Conservation (phyloP, 257 asterid genomes). For the Fraxinus anomala region DNA sequence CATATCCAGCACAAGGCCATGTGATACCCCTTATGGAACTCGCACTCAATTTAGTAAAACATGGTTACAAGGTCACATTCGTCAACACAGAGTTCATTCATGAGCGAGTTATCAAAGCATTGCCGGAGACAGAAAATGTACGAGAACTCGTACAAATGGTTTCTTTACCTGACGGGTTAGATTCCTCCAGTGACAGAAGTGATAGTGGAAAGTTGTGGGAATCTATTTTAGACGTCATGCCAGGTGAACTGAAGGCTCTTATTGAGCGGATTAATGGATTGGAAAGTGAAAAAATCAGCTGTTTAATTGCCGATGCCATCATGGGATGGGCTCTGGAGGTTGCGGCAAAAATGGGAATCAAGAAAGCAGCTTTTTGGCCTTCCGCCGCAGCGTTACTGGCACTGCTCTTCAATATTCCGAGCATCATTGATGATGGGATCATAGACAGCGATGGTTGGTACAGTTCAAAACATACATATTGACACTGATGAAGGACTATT, state of each 20-base stretch:
- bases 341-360: constrained; percentile 32
- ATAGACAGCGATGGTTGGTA: constrained; percentile 38
- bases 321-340: constrained; percentile 43
- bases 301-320: constrained; percentile 38
- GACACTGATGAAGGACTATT: no score
- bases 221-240: constrained; percentile 32
- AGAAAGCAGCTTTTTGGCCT: constrained; percentile 38
- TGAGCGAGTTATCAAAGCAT: constrained; percentile 27
- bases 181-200: constrained; percentile 37
- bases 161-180: constrained; percentile 48
- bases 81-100: constrained; percentile 7
- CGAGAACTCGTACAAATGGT: constrained; percentile 27
- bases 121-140: constrained; percentile 11
- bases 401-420: constrained; percentile 15
- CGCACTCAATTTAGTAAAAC: no score
- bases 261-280: constrained; percentile 33
- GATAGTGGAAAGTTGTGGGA: constrained; percentile 25
- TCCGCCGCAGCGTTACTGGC: constrained; percentile 38
- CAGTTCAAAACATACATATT: neutral
- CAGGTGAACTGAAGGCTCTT: constrained; percentile 35
- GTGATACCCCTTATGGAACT: no score
- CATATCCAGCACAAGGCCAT: no score
- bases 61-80: no score
- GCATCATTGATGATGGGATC: constrained; percentile 42
- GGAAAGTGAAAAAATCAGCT: constrained; percentile 23